Evolutionary conservation across 345 rosid genomes (phyloP), one percentile per base, ranked within the genome.

Genomic region (Carallia brachiata): DNA sequence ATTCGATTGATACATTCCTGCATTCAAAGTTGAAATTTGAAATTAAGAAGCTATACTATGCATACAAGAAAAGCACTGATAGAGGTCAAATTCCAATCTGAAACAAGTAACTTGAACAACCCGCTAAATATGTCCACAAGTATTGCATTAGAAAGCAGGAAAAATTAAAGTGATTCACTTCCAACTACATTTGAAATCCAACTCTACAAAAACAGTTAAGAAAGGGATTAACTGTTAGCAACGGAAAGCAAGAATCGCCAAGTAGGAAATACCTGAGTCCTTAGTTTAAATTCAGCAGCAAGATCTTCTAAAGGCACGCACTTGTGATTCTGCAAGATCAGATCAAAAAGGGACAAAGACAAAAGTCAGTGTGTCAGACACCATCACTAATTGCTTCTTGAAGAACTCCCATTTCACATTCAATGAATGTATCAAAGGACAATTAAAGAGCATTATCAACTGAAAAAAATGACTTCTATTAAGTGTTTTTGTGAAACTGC

Each of bases 1-100:
- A 95, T 95, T 78, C 97, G 83, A 78, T 95, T 95, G 80, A 95
- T 95, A 61, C 99, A 95, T 83, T 95, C 99, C 97, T 92, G 84
- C 79, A 77, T 56, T 55, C 79, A 70, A 72, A 71, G 67, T 23
- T 64, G 68, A 36, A 55, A 16, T 34, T 12, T 15, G 23, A 55
- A 27, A 52, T 67, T 65, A 63, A 77, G 27, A 55, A 58, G 36
- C 48, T 28, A 67, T 32, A 36, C 4, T 60, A 9, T 52, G 27
- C 36, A 28, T 0, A 53, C 56, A 62, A n/a, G 9, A 44, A 23
- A 8, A n/a, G 30, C n/a, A 4, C 12, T 13, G 1, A 19, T 16
- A 56, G 1, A 69, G 52, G 15, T 13, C 7, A 40, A 73, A 39
- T 28, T 58, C 17, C 17, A 36, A 9, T 23, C 61, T 13, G 48